Evolutionary conservation across 2,329 filamentous ascomycete species (phyloP).

Genomic region (Hypoxylon sp.): DNA sequence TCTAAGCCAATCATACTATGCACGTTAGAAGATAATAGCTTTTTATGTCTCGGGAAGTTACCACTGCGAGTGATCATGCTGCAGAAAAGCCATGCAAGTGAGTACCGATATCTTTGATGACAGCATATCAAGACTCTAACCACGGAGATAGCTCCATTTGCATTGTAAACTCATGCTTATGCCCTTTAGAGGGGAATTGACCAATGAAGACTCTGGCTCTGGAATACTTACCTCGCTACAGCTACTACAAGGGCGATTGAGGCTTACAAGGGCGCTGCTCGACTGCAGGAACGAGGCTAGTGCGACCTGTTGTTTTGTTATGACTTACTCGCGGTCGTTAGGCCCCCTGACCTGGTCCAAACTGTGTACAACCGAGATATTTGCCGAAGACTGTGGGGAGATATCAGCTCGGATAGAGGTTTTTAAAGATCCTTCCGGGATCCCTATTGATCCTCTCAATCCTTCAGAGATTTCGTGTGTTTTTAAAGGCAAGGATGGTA

Average conservation of each 20-base stretch:
- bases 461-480: neutral
- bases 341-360: neutral
- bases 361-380: neutral
- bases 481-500: neutral
- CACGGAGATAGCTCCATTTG: neutral
- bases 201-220: neutral
- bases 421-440: neutral
- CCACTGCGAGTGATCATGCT: neutral
- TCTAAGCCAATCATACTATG: neutral
- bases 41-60: neutral
- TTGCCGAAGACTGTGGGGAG: slow-evolving; percentile 2
- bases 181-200: neutral
- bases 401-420: neutral
- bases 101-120: neutral
- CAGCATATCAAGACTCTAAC: neutral
- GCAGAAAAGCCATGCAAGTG: neutral
- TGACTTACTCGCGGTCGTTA: neutral
- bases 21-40: neutral
- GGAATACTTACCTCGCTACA: neutral
- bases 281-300: slow-evolving; percentile 1
- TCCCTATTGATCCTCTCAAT: slow-evolving; percentile 2
- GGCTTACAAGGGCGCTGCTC: neutral
- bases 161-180: neutral
- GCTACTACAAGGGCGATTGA: neutral
- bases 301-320: neutral